Base-by-base conservation (phyloP, 768 basidiomycete species). In the Amanita subjunquillea region DNA sequence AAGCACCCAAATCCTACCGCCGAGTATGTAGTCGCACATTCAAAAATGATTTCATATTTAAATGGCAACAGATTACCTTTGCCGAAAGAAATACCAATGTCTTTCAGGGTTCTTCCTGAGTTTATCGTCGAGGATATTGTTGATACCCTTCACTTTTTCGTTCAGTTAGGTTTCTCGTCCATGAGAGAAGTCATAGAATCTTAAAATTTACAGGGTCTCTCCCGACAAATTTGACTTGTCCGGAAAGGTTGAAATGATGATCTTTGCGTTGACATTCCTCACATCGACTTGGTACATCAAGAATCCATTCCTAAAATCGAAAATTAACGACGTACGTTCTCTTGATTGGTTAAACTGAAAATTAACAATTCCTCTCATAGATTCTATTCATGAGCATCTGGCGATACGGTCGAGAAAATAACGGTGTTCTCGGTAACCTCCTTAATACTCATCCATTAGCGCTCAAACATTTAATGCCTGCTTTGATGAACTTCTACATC, bases 261-360 rank as follows among this genome's bases (percentile, higher is more conserved):
- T 83, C 0, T 98, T 97, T 68, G 78, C 83, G 17, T 70, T 99
- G 58, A 92, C 91, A 2, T 97, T 97, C 76, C 70, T 99, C 55
- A 82, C 85, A 5, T 92, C 91, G 36, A 95, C 94, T 0, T 92
- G 91, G 80, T 98, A 93, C 65, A 94, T 99, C 75, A 96, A 96
- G 73, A 99, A 98, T 59, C 96, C 96, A 0, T 97, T 95, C 74
- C 65, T 99, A 60, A 97, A 97, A 68, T 82, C 91, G 17, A 95
- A 97, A 68, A 87, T 98, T 55, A 92, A 97, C 57, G 90, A 96
- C 63, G 91, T 92, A 57, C 41, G 75, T 66, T 37, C 10, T 40
- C 56, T 51, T 27, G 38, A 46, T 34, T 20, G 38, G 20, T n/a
- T 32, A 12, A 8, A 7, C 29, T 15, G 22, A 13, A 20, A n/a